These are phyloP conservation scores for Dendrocalamus sinicus DNA, from an alignment of 176 grass and related monocot genomes.

Conservation along the genomic window DNA sequence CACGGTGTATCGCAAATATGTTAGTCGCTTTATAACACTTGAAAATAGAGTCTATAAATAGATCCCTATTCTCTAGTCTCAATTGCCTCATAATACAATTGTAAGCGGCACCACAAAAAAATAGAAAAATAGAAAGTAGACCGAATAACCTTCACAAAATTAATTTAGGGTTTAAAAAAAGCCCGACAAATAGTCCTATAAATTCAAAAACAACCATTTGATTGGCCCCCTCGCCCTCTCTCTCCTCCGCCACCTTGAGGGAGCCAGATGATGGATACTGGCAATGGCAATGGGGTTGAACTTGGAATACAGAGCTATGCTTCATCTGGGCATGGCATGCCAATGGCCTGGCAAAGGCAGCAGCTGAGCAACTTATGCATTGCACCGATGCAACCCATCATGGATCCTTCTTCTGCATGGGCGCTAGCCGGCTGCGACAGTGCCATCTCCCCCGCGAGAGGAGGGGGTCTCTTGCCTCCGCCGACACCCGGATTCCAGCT, in stretches of 20 bases:
- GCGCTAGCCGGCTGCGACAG: slow-evolving; percentile 12
- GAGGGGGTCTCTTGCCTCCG: slow-evolving; percentile 24
- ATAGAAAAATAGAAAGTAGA: too few species aligned
- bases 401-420: slow-evolving; percentile 46
- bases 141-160: too few species aligned
- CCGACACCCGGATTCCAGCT: slow-evolving; percentile 25
- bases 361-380: slow-evolving; percentile 26
- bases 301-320: slow-evolving; percentile 35
- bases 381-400: not conserved
- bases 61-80: too few species aligned
- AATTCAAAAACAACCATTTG: slow-evolving; percentile 34
- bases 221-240: not conserved
- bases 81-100: too few species aligned
- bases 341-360: not conserved
- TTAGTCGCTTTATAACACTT: too few species aligned
- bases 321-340: slow-evolving; percentile 23
- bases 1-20: too few species aligned
- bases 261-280: slow-evolving; percentile 33
- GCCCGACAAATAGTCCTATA: not conserved
- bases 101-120: too few species aligned
- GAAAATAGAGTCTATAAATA: too few species aligned
- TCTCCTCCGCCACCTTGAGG: not conserved
- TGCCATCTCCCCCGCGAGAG: not conserved
- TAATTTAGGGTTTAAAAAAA: too few species aligned
- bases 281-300: slow-evolving; percentile 8